Evolutionary conservation across 805 yeast species (phyloP).

Genomic region (Candida maris): DNA sequence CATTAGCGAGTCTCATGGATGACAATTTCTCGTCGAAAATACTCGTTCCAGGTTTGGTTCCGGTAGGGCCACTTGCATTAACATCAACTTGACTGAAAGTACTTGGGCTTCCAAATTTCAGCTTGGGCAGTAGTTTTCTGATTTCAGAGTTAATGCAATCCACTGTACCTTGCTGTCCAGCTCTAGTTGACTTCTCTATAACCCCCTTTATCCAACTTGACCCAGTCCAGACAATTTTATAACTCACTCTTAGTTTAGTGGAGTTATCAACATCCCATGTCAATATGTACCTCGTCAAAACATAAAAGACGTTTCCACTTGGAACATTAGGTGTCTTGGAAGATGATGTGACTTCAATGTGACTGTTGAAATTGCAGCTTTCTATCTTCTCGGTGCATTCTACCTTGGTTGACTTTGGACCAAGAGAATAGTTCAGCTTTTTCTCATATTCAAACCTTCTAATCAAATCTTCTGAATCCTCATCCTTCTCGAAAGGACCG

Average conservation of each 20-base stretch:
- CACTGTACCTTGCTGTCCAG: conserved; percentile 72
- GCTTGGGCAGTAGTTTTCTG: conserved; percentile 16
- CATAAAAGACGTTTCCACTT: conserved; percentile 77
- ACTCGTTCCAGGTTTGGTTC: no score
- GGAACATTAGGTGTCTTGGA: conserved; percentile 93
- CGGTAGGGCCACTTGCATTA: no score
- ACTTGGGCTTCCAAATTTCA: conserved; percentile 3
- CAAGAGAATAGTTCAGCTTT: conserved; percentile 76
- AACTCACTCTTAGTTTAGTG: conserved; percentile 63
- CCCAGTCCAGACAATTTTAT: conserved; percentile 83
- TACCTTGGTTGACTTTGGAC: conserved; percentile 85
- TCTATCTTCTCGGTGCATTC: conserved; percentile 57
- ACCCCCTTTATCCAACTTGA: conserved; percentile 88
- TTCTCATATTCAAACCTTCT: conserved; percentile 66
- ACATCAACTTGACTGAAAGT: no score
- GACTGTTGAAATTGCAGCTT: conserved; percentile 47
- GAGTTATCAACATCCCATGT: conserved; percentile 69
- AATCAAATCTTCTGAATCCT: conserved; percentile 39
- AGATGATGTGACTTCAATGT: conserved; percentile 57
- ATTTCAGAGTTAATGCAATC: conserved; percentile 33
- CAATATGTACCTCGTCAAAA: conserved; percentile 66
- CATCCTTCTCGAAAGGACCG: conserved; percentile 32
- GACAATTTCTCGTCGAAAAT: no score
- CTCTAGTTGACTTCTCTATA: conserved; percentile 77
- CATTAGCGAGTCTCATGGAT: background rate